Evolutionary conservation across 257 asterid species (phyloP), one percentile per base, ranked within the genome.

Genomic region (Scutellaria baicalensis): DNA sequence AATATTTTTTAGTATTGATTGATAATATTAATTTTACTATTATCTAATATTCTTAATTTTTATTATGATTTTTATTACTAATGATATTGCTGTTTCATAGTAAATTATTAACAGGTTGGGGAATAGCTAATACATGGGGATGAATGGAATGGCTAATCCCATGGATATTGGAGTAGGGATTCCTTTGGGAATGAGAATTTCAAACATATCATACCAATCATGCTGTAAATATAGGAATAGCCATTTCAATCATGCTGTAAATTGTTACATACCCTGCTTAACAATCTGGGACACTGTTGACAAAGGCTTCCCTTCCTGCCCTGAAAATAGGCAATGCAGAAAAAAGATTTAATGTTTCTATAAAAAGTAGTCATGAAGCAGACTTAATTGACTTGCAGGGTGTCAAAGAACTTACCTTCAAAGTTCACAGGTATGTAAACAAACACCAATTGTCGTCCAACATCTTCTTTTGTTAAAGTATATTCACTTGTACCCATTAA

Each of bases 241-340:
- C 58, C 65, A 74, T 51, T 54, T 68, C 69, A 47, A 44, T 27
- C 33, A 27, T 55, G 44, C 38, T 27, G 20, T 59, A 68, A 31
- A 49, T 42, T 6, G 66, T 36, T 57, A 31, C 69, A 75, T 78
- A 93, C 99, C 99, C 66, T 69, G 88, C 82, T 84, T 91, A 45
- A 91, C 81, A 58, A 79, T 81, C 83, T 82, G 86, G 59, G 97
- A 91, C 71, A 82, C 77, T 21, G 56, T 72, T 8, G 96, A 84
- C 83, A 85, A 39, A 64, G 96, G 85, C 56, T 85, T 82, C 72
- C 99, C 99, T 82, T 94, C 97, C 84, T 84, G 87, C 40, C 99
- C 99, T 94, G 94, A 60, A 75, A 77, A 69, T 58, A 66, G 70
- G 18, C 61, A 64, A 39, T 65, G 62, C 59, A 62, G 18, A 55